Conservation (phyloP, 2,329 filamentous ascomycete species). For the Aspergillus sp. region DNA sequence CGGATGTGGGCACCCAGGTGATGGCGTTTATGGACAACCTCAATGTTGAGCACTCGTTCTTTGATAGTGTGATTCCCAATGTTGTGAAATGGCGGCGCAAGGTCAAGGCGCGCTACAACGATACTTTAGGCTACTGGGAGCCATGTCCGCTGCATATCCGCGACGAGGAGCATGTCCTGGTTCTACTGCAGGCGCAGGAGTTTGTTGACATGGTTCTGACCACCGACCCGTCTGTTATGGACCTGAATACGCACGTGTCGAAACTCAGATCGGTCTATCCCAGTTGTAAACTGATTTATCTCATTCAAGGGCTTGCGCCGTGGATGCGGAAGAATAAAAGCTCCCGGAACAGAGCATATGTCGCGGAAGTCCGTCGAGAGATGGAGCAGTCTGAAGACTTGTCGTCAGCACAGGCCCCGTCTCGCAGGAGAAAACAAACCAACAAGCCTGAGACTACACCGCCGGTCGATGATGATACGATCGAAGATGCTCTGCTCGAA, state of each 20-base stretch:
- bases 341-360: constrained; percentile 65
- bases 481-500: constrained; percentile 69
- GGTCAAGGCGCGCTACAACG: constrained; percentile 61
- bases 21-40: constrained; percentile 42
- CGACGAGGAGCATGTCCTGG: constrained; percentile 61
- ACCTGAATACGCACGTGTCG: constrained; percentile 58
- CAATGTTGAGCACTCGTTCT: constrained; percentile 41
- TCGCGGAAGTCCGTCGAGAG: constrained; percentile 59
- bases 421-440: constrained; percentile 26
- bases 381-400: constrained; percentile 32
- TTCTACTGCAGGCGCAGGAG: constrained; percentile 60
- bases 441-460: constrained; percentile 43
- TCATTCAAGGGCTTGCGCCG: constrained; percentile 65
- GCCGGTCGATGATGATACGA: constrained; percentile 63
- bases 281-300: constrained; percentile 59
- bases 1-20: constrained; percentile 44
- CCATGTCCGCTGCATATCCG: constrained; percentile 51
- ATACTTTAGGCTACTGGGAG: constrained; percentile 62
- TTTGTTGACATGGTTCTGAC: constrained; percentile 61
- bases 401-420: constrained; percentile 13
- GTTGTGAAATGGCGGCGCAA: constrained; percentile 69
- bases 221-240: constrained; percentile 41
- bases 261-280: constrained; percentile 55
- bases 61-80: constrained; percentile 41
- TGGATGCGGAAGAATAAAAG: constrained; percentile 70